Evolutionary conservation across 2,329 filamentous ascomycete species (phyloP), one percentile per base, ranked within the genome.

Genomic region (Arthrobotrys sinensis): DNA sequence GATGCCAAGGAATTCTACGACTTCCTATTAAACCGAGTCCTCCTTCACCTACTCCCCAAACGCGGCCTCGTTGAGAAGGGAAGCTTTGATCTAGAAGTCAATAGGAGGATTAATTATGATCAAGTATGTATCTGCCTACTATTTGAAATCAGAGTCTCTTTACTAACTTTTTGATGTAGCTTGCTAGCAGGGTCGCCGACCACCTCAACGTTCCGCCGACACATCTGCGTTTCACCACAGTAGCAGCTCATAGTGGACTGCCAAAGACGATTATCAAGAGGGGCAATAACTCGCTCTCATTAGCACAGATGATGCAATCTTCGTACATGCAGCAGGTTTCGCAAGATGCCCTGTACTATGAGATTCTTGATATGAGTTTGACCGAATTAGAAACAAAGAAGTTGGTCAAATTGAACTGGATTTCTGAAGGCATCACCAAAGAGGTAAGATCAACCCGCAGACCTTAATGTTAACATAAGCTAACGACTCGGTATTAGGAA

Each of bases 381-480:
- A 92, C 93, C 24, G 96, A 99, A 84, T 88, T 97, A 50, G 96
- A 99, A 83, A 96, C 93, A 71, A 96, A 97, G 86, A 97, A 96
- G 86, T 90, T 87, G 72, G 86, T 98, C 80, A 95, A 93, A 84
- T 86, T 99, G 57, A 92, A 88, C 0, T 95, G 92, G 90, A 86
- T 99, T 53, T 92, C 91, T 46, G 96, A 99, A 80, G 96, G 96
- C 50, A 91, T 98, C 80, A 90, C 90, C 10, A 98, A 97, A 86
- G 94, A 97, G 86, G 92, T 93, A 85, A 84, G 88, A 40, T 83
- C 14, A 21, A n/a, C 60, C 34, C 6, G n/a, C 19, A 46, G 24
- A 28, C 34, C n/a, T 12, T 19, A 24, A 32, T 10, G 36, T 32
- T 7, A 80, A 81, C 82, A 73, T 45, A 63, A 24, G 82, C 21